Evolutionary conservation across 2,329 filamentous ascomycete species (phyloP).

Genomic region (Colletotrichum godetiae): DNA sequence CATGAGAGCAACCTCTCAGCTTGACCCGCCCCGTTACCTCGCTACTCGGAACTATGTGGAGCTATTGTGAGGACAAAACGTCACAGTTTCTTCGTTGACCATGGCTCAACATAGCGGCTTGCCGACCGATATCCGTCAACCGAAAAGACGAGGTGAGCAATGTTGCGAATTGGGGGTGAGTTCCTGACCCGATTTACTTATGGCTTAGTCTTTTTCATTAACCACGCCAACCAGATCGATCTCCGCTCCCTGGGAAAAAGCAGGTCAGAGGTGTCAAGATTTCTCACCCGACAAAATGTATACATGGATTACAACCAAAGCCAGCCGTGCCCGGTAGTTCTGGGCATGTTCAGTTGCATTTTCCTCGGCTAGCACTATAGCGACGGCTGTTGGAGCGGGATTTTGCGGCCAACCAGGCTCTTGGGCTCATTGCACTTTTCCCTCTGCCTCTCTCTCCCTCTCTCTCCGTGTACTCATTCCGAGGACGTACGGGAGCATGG

Average conservation of each 20-base stretch:
- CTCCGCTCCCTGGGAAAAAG: not conserved
- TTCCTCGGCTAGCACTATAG: not conserved
- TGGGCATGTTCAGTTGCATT: not conserved
- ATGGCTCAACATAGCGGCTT: not conserved
- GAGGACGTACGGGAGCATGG: not conserved
- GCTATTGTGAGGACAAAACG: not conserved
- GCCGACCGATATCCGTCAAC: not conserved
- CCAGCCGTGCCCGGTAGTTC: not conserved
- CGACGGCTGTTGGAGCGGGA: not conserved
- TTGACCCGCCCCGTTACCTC: not conserved
- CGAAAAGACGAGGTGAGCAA: constrained; percentile 1
- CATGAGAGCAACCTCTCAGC: constrained; percentile 6
- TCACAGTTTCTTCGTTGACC: not conserved
- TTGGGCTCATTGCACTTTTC: too few relatives aligned
- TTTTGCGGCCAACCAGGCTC: not conserved
- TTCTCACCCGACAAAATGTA: not conserved
- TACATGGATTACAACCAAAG: not conserved
- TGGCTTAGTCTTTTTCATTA: not conserved
- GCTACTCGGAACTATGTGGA: constrained; percentile 7
- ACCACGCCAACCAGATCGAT: not conserved
- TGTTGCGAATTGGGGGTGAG: not conserved
- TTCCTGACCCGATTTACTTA: not conserved
- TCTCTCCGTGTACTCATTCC: not conserved
- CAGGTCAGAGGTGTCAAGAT: not conserved
- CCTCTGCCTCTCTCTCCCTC: not conserved